Evolutionary conservation across 2,329 filamentous ascomycete species (phyloP).

Genomic region (Alternaria triticimaculans): DNA sequence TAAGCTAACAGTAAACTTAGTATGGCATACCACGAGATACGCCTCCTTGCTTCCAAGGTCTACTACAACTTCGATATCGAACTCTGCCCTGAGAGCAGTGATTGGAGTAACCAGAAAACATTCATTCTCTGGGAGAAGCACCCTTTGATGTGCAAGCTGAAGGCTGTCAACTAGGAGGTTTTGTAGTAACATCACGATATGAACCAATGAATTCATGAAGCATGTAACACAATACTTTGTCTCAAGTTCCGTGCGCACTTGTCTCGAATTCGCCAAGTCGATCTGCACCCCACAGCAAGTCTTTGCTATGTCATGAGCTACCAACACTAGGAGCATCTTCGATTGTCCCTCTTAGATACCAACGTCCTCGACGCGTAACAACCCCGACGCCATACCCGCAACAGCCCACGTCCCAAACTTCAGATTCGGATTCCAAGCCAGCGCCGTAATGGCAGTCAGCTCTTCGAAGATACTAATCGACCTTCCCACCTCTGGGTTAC

Average conservation of each 20-base stretch:
- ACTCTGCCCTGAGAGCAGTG: slow-evolving; percentile 40
- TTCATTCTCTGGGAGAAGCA: slow-evolving; percentile 50
- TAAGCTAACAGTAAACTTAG: slow-evolving; percentile 22
- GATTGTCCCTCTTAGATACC: slow-evolving; percentile 21
- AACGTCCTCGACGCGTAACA: slow-evolving; percentile 59
- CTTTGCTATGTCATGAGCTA: not conserved
- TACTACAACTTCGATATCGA: slow-evolving; percentile 50
- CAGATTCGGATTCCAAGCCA: slow-evolving; percentile 61
- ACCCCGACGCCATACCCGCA: slow-evolving; percentile 56
- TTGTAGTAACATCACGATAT: not conserved
- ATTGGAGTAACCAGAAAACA: slow-evolving; percentile 41
- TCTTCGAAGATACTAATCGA: slow-evolving; percentile 55
- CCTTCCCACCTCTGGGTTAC: slow-evolving; percentile 34
- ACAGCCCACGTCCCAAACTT: slow-evolving; percentile 59
- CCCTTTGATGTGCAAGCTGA: slow-evolving; percentile 42
- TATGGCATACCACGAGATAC: slow-evolving; percentile 52
- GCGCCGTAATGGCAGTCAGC: slow-evolving; percentile 51
- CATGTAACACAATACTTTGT: not conserved
- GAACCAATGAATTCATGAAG: not conserved
- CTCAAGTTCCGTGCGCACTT: not conserved
- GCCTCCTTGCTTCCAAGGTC: slow-evolving; percentile 48
- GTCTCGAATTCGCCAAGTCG: not conserved
- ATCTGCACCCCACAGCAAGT: not conserved
- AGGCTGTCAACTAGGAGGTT: slow-evolving; percentile 6
- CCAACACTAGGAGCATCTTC: not conserved